Percentiles rank a stretch among this genome's conserved stretches.
Conservation (phyloP, 345 rosid genomes). For the Erucastrum elatum region DNA sequence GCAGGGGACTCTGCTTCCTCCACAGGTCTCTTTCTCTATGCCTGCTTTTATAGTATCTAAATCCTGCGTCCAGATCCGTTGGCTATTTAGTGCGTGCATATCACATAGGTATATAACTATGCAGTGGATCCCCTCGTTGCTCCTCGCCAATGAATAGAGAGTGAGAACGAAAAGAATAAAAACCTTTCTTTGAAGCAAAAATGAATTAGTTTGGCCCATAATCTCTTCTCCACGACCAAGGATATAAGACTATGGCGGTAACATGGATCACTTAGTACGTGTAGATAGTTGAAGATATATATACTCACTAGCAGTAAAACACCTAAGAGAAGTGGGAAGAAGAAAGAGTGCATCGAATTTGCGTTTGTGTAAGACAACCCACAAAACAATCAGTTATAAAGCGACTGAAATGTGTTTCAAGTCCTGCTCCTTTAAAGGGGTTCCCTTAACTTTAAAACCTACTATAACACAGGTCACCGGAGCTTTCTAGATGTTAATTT, state of each 20-base stretch:
- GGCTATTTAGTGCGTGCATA: neutral
- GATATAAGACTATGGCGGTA: conserved; percentile 1
- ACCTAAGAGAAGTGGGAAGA: neutral
- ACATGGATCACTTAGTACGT: too few species aligned
- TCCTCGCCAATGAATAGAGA: neutral
- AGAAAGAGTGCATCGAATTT: conserved; percentile 16
- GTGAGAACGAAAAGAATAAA: neutral
- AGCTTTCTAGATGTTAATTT: conserved; percentile 16
- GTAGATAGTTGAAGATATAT: too few species aligned
- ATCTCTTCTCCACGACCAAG: conserved; percentile 8
- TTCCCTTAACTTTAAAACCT: conserved; percentile 10
- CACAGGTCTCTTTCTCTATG: conserved; percentile 10
- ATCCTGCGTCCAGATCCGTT: neutral
- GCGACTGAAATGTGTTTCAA: conserved; percentile 4
- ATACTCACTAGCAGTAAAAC: too few species aligned
- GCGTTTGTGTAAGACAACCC: conserved; percentile 22
- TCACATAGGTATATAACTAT: neutral
- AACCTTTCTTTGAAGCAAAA: neutral
- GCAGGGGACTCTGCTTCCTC: conserved; percentile 26
- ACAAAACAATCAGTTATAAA: conserved; percentile 5
- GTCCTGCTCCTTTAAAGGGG: conserved; percentile 11
- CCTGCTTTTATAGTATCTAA: conserved; percentile 15
- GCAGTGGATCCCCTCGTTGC: too few species aligned
- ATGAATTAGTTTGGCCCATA: neutral
- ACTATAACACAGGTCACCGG: conserved; percentile 14